Base-by-base conservation (phyloP, 1,284 basidiomycete species). In the Leccinum pseudoinsigne region DNA sequence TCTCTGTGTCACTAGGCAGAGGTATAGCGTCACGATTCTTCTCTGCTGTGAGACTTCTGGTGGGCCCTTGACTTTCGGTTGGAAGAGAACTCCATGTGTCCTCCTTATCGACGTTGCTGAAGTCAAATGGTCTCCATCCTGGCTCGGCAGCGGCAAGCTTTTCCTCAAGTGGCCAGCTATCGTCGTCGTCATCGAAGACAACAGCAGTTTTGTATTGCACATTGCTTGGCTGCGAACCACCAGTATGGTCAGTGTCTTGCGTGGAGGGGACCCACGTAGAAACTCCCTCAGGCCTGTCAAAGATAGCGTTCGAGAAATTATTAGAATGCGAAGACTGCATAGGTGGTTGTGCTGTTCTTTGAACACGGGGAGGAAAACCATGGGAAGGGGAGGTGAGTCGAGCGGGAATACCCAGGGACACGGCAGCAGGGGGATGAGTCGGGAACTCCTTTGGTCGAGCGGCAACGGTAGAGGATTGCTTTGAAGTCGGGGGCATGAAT, bases 81-180 rank as follows among this genome's bases (percentile, higher is more conserved):
- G 85, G 85, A 55, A 82, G 71, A 14, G 86, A 86, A 67, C 86
- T 89, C 89, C 89, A 90, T 11, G 89, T 88, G 66, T 90, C 89
- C 58, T 90, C 87, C 65, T 83, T 76, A 64, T 78, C 71, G 60
- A 77, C 67, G 62, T 75, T 79, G 57, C 71, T 76, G 50, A 74
- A 74, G 45, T 77, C 75, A 57, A 74, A 74, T 58, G 86, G 85
- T 31, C 83, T 84, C 88, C 89, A 90, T 63, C 76, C 78, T 62
- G 78, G 74, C 62, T 83, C 78, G 8, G 77, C 80, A 34, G 80
- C 77, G 3, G 80, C 77, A 62, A 88, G 76, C 68, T 86, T 87
- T 65, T 87, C 87, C 51, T 88, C 85, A 47, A 88, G 75, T 10
- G 85, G 86, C 88, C 89, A 92, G 70, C 87, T 90, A 68, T 90